phyloP scores from a whole-genome alignment of 2,329 filamentous ascomycete genomes.

The Fusarium dlaminii region DNA sequence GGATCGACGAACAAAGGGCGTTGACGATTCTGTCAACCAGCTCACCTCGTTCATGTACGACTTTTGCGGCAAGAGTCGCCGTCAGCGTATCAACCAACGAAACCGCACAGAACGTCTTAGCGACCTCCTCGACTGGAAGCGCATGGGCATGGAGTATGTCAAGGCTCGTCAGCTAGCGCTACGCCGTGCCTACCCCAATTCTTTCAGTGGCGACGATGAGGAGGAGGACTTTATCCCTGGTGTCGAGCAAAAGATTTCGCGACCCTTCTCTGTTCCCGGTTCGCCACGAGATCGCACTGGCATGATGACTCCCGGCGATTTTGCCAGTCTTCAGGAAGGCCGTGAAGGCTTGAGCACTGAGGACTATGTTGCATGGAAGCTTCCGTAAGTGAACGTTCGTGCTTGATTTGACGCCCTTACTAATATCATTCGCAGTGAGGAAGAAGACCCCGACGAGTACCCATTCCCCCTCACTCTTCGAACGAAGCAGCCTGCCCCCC shows the following conservation, averaged over 20 bases:
- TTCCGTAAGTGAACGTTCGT: conserved; percentile 77
- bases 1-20: conserved; percentile 91
- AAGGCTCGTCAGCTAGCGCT: conserved; percentile 95
- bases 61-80: conserved; percentile 90
- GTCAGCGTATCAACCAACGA: conserved; percentile 97
- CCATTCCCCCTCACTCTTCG: conserved; percentile 68
- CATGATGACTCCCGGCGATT: conserved; percentile 99
- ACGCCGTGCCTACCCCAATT: conserved; percentile 87
- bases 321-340: conserved; percentile 94
- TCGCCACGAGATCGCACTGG: conserved; percentile 90
- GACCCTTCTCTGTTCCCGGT: conserved; percentile 92
- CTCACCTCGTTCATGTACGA: conserved; percentile 89
- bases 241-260: conserved; percentile 92
- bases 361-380: conserved; percentile 97
- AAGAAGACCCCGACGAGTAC: conserved; percentile 86
- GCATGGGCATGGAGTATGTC: conserved; percentile 99
- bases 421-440: conserved; percentile 68
- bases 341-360: conserved; percentile 93
- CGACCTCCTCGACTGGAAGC: conserved; percentile 97
- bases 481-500: conserved; percentile 55
- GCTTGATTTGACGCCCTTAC: not conserved
- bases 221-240: conserved; percentile 91
- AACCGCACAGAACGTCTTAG: conserved; percentile 96
- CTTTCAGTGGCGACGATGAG: conserved; percentile 82
- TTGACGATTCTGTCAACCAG: conserved; percentile 98